Percentiles rank a stretch among this genome's conserved stretches.
Conservation (phyloP, 345 rosid genomes). For the Aethionema arabicum region DNA sequence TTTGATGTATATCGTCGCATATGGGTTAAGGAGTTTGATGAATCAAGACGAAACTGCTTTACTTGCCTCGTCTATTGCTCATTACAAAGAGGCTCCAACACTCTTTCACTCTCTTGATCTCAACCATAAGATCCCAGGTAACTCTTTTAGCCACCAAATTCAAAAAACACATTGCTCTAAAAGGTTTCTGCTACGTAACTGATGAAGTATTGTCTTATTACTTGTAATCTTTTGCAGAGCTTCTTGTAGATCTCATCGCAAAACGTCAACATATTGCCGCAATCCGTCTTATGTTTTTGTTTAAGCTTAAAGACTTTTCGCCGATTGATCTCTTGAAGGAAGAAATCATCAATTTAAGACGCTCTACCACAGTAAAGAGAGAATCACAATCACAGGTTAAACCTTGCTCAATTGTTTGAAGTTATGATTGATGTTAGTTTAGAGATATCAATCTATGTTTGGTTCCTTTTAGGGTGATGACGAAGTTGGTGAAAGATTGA, state of each 20-base stretch:
- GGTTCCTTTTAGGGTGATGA: constrained; percentile 1
- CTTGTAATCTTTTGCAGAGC: constrained; percentile 9
- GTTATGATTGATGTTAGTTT: background rate
- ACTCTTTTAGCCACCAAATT: no score
- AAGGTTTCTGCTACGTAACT: background rate
- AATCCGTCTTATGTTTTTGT: constrained; percentile 15
- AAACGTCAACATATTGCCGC: constrained; percentile 11
- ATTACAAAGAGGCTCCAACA: constrained; percentile 20
- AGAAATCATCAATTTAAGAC: constrained; percentile 13
- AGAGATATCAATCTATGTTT: background rate
- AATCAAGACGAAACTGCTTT: constrained; percentile 14
- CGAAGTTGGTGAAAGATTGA: constrained; percentile 8
- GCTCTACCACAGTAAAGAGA: background rate
- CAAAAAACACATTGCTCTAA: background rate
- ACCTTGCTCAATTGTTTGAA: background rate
- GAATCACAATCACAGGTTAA: background rate
- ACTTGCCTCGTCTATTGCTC: constrained; percentile 19
- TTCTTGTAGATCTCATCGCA: constrained; percentile 7
- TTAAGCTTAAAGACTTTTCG: constrained; percentile 1
- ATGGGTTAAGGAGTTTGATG: constrained; percentile 14
- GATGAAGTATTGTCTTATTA: background rate
- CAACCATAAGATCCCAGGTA: constrained; percentile 1
- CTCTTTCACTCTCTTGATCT: constrained; percentile 22
- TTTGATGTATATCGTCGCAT: constrained; percentile 3
- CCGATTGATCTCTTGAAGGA: constrained; percentile 1